Evolutionary conservation across 495 filamentous ascomycete genomes (phyloP).

Genomic region (Aspergillus haitiensis): DNA sequence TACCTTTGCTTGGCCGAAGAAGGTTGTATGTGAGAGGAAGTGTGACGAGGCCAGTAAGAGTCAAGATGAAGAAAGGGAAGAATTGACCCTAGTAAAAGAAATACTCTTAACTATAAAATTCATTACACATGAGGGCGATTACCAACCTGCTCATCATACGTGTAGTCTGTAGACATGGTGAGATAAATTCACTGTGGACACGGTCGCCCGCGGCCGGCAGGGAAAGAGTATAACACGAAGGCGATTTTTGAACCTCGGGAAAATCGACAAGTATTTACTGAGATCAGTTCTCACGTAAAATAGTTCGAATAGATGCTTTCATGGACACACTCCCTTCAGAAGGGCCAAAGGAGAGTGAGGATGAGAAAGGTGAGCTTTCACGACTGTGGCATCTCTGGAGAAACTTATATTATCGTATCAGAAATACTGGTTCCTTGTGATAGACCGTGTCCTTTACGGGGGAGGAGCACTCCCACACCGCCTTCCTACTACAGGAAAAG

Average conservation of each 20-base stretch:
- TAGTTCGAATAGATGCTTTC: constrained; percentile 19
- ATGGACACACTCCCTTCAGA: constrained; percentile 28
- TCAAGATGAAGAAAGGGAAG: constrained; percentile 98
- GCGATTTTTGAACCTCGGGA: constrained; percentile 3
- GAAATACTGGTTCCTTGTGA: constrained; percentile 21
- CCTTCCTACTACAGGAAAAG: constrained; percentile 23
- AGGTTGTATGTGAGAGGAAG: constrained; percentile 87
- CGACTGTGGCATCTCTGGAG: constrained; percentile 19
- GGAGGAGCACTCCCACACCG: constrained; percentile 22
- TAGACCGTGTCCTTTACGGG: constrained; percentile 38
- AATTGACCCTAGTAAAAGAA: constrained; percentile 72
- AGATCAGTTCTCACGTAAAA: constrained; percentile 4
- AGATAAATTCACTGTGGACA: constrained; percentile 41
- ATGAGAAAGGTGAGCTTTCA: constrained; percentile 9
- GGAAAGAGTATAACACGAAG: constrained; percentile 13
- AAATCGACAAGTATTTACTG: constrained; percentile 2
- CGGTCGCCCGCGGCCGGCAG: constrained; percentile 37
- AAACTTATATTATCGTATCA: constrained; percentile 26
- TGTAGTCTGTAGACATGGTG: constrained; percentile 94
- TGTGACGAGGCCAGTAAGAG: constrained; percentile 81
- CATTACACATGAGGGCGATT: neutral
- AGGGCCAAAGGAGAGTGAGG: constrained; percentile 33
- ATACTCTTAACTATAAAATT: constrained; percentile 1
- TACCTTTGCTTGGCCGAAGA: constrained; percentile 73
- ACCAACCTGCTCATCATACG: constrained; percentile 86